Conservation (phyloP, 176 grass and related monocot species). For the Paspalum vaginatum region DNA sequence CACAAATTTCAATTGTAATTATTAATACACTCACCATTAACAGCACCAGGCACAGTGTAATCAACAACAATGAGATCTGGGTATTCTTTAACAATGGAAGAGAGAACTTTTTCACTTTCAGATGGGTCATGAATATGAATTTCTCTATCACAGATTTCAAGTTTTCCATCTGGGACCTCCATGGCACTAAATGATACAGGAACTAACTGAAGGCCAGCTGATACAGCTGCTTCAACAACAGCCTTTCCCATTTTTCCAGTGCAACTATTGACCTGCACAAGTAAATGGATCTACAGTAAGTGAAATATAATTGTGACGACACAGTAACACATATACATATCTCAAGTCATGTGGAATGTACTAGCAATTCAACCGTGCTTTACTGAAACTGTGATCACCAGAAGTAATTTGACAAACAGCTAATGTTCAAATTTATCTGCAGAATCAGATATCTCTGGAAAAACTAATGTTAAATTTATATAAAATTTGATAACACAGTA, state of each 20-base stretch:
- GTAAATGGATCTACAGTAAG: conserved; percentile 1
- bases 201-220: conserved; percentile 79
- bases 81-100: conserved; percentile 58
- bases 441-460: not conserved
- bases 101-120: conserved; percentile 70
- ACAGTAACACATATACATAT: not conserved
- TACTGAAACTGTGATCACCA: conserved; percentile 8
- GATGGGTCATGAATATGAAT: conserved; percentile 67
- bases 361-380: conserved; percentile 4
- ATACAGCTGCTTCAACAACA: conserved; percentile 75
- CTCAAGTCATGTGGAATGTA: conserved; percentile 9
- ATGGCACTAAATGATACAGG: conserved; percentile 73
- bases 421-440: not conserved
- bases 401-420: not conserved
- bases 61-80: conserved; percentile 84
- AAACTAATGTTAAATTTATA: not conserved
- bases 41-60: conserved; percentile 90
- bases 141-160: conserved; percentile 61
- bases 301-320: not conserved
- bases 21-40: conserved; percentile 65
- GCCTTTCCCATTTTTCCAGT: conserved; percentile 90
- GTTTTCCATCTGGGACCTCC: conserved; percentile 58
- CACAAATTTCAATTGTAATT: not conserved
- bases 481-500: conserved; percentile 4
- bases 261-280: conserved; percentile 78